Evolutionary conservation across 257 asterid genomes (phyloP), one percentile per base, ranked within the genome.

Genomic region (Solanum commersonii): DNA sequence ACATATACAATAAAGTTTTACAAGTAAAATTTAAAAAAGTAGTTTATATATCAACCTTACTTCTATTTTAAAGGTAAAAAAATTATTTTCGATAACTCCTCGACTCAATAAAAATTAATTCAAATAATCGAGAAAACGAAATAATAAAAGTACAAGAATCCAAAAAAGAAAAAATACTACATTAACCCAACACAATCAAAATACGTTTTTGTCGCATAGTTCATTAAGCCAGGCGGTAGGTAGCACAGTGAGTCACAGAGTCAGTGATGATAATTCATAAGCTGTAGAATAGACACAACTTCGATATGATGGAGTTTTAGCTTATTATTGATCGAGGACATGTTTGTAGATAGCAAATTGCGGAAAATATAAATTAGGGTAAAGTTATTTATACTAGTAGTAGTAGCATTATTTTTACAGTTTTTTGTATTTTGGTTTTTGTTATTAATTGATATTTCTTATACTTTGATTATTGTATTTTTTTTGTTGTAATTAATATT

Each of bases 31-130:
- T 52, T 52, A 0, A 52, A 52, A 52, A 52, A 6, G 9, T 6
- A 52, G 0, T 52, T 16, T 52, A 52, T 52, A 56, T 20, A 4
- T 2, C 10, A 56, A 56, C n/a, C n/a, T 18, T 56, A 18, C 23
- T 56, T 18, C 65, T 56, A 52, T 52, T 56, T 56, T 0, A 56
- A 56, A 18, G n/a, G 0, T 18, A 6, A 56, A 56, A 56, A 2
- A 2, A 6, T 18, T 1, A 0, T 1, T 1, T 56, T 1, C n/a
- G 4, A 6, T 56, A 1, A 56, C 25, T 56, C 10, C 0, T 56
- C 0, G 0, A 7, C 63, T 18, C 4, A 52, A 56, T 7, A 6
- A 56, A 56, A 56, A 52, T 52, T 5, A 52, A 52, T 18, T 0
- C n/a, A 56, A 56, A 7, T 11, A 20, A 56, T 56, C 65, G 0